phyloP scores from a whole-genome alignment of 2,329 filamentous ascomycete genomes.

The Lomentospora prolificans region DNA sequence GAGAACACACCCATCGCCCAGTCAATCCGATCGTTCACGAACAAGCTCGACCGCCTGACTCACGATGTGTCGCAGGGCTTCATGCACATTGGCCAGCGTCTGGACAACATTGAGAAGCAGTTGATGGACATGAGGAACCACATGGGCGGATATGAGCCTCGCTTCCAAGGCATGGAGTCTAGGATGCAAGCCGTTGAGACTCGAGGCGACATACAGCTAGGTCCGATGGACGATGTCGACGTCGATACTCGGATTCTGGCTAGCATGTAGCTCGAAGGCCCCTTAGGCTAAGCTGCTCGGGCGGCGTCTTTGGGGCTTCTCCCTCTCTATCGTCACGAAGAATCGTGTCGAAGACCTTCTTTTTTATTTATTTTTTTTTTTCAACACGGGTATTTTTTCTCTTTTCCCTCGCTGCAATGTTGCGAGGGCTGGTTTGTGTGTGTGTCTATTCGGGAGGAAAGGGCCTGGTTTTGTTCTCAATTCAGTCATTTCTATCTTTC shows the following conservation, averaged over 20 bases:
- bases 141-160: slow-evolving; percentile 30
- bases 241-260: slow-evolving; percentile 33
- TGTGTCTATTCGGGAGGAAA: slow-evolving; percentile 1
- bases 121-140: slow-evolving; percentile 42
- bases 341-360: not conserved
- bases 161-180: slow-evolving; percentile 33
- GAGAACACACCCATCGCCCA: slow-evolving; percentile 49
- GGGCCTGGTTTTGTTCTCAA: not conserved
- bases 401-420: not conserved
- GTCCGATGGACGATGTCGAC: slow-evolving; percentile 35
- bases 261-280: slow-evolving; percentile 5
- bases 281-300: not conserved
- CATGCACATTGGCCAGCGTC: slow-evolving; percentile 36
- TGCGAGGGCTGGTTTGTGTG: not conserved
- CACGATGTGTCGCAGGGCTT: slow-evolving; percentile 47
- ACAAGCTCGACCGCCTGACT: slow-evolving; percentile 49
- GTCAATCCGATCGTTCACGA: slow-evolving; percentile 46
- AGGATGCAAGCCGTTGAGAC: slow-evolving; percentile 30
- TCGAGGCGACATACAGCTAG: slow-evolving; percentile 17
- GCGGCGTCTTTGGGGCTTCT: not conserved
- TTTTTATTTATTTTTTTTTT: not conserved
- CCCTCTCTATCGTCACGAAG: not conserved
- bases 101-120: slow-evolving; percentile 45
- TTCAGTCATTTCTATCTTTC: not conserved
- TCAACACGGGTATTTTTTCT: not conserved